Evolutionary conservation across 2,329 filamentous ascomycete species (phyloP).

Genomic region (Scedosporium aurantiacum): DNA sequence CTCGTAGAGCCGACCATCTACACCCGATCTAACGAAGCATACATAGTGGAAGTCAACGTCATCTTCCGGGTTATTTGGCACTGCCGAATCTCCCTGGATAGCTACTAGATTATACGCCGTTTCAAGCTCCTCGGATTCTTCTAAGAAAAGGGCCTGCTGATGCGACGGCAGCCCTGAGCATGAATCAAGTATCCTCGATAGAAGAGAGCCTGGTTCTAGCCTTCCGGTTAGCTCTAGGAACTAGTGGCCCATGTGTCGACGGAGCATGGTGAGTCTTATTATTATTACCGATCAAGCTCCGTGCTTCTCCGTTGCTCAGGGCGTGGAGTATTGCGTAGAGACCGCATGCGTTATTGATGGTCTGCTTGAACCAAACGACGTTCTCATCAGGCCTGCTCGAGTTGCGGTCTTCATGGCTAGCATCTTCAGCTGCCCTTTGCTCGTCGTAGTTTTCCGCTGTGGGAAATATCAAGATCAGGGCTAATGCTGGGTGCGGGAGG

Average conservation of each 20-base stretch:
- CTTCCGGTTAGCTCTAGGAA: neutral
- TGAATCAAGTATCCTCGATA: neutral
- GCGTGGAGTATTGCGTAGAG: conserved; percentile 68
- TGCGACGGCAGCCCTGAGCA: neutral
- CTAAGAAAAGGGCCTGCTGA: conserved; percentile 56
- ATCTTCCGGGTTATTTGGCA: conserved; percentile 46
- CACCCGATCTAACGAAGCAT: conserved; percentile 57
- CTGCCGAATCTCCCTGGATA: conserved; percentile 52
- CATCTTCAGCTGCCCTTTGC: conserved; percentile 15
- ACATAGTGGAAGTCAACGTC: conserved; percentile 66
- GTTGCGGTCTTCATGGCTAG: conserved; percentile 17
- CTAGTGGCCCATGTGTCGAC: neutral
- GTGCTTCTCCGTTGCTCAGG: conserved; percentile 56
- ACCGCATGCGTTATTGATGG: conserved; percentile 72
- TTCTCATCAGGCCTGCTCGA: conserved; percentile 39
- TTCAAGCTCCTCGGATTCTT: conserved; percentile 60
- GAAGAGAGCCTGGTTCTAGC: neutral
- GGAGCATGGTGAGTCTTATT: neutral
- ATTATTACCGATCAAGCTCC: conserved; percentile 32
- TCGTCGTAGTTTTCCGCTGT: conserved; percentile 36
- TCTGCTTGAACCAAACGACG: conserved; percentile 76
- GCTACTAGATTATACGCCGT: conserved; percentile 63
- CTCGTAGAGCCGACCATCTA: conserved; percentile 61
- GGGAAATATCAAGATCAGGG: conserved; percentile 72
- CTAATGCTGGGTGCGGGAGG: conserved; percentile 66